Evolutionary conservation across 2,329 filamentous ascomycete species (phyloP).

Genomic region (Lachnellula cervina): DNA sequence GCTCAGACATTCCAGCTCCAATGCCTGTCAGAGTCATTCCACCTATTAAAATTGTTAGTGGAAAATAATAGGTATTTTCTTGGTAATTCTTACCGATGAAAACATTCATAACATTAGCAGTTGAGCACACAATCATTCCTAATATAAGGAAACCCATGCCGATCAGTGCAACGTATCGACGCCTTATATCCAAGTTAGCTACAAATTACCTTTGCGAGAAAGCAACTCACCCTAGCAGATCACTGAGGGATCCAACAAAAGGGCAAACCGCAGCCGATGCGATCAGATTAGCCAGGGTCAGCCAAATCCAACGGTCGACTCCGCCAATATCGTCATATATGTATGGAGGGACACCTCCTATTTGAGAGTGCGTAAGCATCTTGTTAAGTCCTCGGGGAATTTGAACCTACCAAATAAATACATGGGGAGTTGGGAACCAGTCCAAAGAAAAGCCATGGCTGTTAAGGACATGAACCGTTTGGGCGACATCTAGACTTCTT

Average conservation of each 20-base stretch:
- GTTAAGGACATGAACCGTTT: slow-evolving; percentile 55
- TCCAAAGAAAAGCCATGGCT: slow-evolving; percentile 57
- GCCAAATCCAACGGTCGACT: slow-evolving; percentile 33
- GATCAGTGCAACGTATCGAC: slow-evolving; percentile 52
- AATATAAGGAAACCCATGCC: slow-evolving; percentile 51
- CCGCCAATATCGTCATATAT: slow-evolving; percentile 57
- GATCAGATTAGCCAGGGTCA: neutral
- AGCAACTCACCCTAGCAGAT: slow-evolving; percentile 46
- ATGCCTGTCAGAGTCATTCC: slow-evolving; percentile 53
- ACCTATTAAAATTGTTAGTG: slow-evolving; percentile 28
- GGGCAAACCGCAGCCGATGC: slow-evolving; percentile 38
- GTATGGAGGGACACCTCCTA: slow-evolving; percentile 44
- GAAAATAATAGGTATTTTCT: neutral
- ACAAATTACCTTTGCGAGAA: neutral
- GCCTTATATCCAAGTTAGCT: slow-evolving; percentile 19
- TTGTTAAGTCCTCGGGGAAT: neutral
- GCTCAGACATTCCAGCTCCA: slow-evolving; percentile 63
- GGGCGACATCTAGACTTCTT: slow-evolving; percentile 37
- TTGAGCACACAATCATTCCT: slow-evolving; percentile 55
- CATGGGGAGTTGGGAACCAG: slow-evolving; percentile 55
- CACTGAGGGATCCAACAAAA: slow-evolving; percentile 62
- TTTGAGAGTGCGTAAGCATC: neutral
- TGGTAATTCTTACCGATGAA: slow-evolving; percentile 48
- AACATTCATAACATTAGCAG: slow-evolving; percentile 52
- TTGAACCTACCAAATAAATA: slow-evolving; percentile 40